Evolutionary conservation across 345 rosid genomes (phyloP).

Genomic region (Pseudoturritis turrita): DNA sequence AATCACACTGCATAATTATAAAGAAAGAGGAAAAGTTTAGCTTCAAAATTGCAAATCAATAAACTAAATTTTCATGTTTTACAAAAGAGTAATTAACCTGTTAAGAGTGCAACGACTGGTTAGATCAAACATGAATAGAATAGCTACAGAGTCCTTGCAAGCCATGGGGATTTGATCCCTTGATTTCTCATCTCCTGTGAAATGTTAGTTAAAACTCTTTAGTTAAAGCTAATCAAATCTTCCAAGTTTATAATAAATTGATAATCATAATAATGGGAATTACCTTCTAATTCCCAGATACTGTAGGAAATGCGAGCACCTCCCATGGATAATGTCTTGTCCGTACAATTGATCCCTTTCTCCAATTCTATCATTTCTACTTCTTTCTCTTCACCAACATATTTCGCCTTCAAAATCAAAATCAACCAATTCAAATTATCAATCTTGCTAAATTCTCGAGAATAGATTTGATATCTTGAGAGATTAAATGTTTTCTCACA

Average conservation of each 20-base stretch:
- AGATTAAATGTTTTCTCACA: neutral
- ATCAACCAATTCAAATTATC: neutral
- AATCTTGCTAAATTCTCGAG: too few species aligned
- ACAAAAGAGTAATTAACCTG: slow-evolving; percentile 34
- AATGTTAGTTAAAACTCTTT: neutral
- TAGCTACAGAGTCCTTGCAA: slow-evolving; percentile 85
- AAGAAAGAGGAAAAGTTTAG: neutral
- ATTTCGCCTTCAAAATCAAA: slow-evolving; percentile 49
- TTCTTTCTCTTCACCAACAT: slow-evolving; percentile 59
- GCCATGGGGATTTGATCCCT: slow-evolving; percentile 54
- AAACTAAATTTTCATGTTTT: neutral
- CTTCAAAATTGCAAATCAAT: neutral
- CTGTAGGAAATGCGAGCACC: slow-evolving; percentile 78
- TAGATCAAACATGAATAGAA: slow-evolving; percentile 82
- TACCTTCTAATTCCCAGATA: slow-evolving; percentile 86
- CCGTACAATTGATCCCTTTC: slow-evolving; percentile 59
- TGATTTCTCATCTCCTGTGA: slow-evolving; percentile 50
- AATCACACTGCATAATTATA: slow-evolving; percentile 50
- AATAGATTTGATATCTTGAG: too few species aligned
- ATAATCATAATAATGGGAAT: neutral
- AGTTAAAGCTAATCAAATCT: neutral
- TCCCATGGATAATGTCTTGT: slow-evolving; percentile 58
- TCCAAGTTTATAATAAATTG: neutral
- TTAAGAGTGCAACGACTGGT: slow-evolving; percentile 80
- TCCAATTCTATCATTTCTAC: slow-evolving; percentile 26